phyloP scores from a whole-genome alignment of 495 filamentous ascomycete genomes.

The Neurospora tetraspora region DNA sequence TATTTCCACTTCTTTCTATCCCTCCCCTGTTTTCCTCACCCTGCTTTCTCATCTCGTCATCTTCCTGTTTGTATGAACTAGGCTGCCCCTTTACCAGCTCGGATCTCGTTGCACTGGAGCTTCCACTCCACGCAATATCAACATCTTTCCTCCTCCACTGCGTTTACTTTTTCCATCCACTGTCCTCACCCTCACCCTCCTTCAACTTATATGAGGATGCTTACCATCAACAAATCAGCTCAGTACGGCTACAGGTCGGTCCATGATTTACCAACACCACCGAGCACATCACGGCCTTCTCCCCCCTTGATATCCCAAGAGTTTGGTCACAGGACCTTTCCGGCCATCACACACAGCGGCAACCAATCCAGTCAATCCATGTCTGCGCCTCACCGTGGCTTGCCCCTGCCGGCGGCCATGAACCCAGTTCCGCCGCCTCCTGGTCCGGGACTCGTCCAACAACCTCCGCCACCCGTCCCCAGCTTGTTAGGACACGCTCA shows the following conservation, averaged over 20 bases:
- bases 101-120: neutral
- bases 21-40: constrained; percentile 8
- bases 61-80: constrained; percentile 2
- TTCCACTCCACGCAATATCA: neutral
- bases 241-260: constrained; percentile 56
- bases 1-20: constrained; percentile 34
- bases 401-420: constrained; percentile 68
- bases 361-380: constrained; percentile 43
- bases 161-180: constrained; percentile 6
- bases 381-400: constrained; percentile 63
- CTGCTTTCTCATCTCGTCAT: constrained; percentile 3
- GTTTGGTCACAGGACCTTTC: constrained; percentile 32
- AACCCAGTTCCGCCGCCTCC: constrained; percentile 43
- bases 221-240: constrained; percentile 58
- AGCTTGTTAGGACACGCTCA: constrained; percentile 23
- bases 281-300: constrained; percentile 49
- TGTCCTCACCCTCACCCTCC: neutral
- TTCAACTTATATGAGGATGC: constrained; percentile 40
- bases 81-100: constrained; percentile 1
- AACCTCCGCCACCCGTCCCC: constrained; percentile 16
- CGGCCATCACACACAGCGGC: constrained; percentile 27
- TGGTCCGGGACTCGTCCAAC: constrained; percentile 10
- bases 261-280: constrained; percentile 60
- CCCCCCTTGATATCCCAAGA: constrained; percentile 45
- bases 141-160: constrained; percentile 6